Percentiles rank a stretch among this genome's conserved stretches.
phyloP scores from a whole-genome alignment of 441 rosid genomes.

The Rhodomyrtus psidioides region DNA sequence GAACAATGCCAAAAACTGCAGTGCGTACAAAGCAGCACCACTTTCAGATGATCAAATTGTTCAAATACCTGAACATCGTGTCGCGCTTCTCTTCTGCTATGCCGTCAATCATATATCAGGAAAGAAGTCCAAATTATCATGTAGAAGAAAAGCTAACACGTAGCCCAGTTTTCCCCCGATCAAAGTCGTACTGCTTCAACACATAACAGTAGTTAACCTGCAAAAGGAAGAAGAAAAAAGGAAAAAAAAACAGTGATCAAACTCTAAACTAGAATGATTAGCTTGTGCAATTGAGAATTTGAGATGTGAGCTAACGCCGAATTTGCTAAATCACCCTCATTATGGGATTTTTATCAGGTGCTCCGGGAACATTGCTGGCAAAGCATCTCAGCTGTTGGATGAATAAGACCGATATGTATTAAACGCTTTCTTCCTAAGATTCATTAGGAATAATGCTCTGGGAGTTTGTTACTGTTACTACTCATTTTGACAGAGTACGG shows the following conservation, averaged over 20 bases:
- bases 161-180: conserved; percentile 62
- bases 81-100: neutral
- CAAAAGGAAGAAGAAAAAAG: neutral
- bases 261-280: neutral
- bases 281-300: neutral
- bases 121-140: conserved; percentile 9
- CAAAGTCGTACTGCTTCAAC: conserved; percentile 58
- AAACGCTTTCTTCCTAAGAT: neutral
- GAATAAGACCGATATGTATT: neutral
- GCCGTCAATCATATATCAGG: neutral
- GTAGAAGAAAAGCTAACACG: conserved; percentile 53
- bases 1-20: neutral
- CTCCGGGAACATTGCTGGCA: neutral
- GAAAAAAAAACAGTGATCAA: neutral
- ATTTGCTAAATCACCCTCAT: neutral
- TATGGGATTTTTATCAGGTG: neutral
- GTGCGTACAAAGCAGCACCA: neutral
- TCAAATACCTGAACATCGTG: conserved; percentile 16
- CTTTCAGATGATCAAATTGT: neutral
- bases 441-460: neutral
- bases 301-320: neutral
- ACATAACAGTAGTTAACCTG: conserved; percentile 86
- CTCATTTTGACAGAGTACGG: neutral
- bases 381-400: neutral
- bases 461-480: neutral